Conservation (phyloP, 192 early-diverging fungal species). For the Gigaspora rosea region DNA sequence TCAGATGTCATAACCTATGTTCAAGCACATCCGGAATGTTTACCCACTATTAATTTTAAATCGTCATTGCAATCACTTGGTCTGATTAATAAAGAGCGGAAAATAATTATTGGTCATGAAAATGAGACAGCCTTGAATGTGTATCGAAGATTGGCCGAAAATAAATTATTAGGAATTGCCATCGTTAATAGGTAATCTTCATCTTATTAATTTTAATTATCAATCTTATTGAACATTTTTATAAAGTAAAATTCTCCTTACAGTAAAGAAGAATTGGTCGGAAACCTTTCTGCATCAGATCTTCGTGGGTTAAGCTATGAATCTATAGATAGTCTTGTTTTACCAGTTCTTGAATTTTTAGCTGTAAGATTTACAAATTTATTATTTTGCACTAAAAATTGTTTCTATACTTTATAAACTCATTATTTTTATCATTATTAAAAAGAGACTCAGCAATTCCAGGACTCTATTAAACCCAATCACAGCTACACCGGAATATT, state of each 20-base stretch:
- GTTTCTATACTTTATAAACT: neutral
- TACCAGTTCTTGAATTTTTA: constrained; percentile 55
- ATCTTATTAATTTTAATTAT: neutral
- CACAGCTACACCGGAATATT: constrained; percentile 35
- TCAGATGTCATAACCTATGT: constrained; percentile 61
- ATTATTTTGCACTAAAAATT: neutral
- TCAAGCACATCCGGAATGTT: constrained; percentile 40
- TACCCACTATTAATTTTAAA: constrained; percentile 44
- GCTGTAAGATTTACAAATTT: constrained; percentile 38
- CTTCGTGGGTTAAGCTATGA: constrained; percentile 49
- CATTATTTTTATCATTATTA: neutral
- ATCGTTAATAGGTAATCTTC: constrained; percentile 50
- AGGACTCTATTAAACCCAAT: constrained; percentile 21
- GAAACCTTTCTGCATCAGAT: constrained; percentile 53
- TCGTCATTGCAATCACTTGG: constrained; percentile 40
- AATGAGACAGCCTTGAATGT: constrained; percentile 53
- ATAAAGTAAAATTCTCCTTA: neutral
- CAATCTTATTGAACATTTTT: neutral
- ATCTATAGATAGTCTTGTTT: constrained; percentile 44
- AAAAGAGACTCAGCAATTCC: neutral
- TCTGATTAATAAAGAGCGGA: constrained; percentile 11
- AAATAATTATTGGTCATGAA: constrained; percentile 43
- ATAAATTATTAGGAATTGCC: constrained; percentile 57
- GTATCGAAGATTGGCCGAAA: constrained; percentile 52
- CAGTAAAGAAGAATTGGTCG: constrained; percentile 37